Conservation (phyloP, 768 basidiomycete genomes). For the Pleurotus giganteus region DNA sequence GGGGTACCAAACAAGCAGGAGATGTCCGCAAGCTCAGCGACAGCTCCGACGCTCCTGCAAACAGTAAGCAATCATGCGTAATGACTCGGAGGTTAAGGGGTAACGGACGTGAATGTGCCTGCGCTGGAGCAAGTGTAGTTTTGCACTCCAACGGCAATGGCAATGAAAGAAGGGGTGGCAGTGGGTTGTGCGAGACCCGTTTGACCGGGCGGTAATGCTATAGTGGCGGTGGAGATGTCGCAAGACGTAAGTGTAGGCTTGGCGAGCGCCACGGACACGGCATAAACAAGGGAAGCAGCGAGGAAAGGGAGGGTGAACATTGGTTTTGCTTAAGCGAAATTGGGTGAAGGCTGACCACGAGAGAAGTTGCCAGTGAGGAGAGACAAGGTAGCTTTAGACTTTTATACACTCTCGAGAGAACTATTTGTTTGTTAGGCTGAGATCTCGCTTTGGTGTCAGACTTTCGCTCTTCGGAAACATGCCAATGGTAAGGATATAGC, state of each 20-base stretch:
- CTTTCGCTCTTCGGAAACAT: no score
- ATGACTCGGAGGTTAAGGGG: neutral
- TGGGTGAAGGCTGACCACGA: no score
- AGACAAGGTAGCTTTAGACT: no score
- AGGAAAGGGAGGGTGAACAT: no score
- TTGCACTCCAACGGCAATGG: constrained; percentile 47
- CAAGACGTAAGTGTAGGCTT: constrained; percentile 14
- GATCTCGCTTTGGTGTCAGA: no score
- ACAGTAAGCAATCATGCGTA: neutral
- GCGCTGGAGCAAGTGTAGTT: constrained; percentile 50
- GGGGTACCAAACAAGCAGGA: constrained; percentile 41
- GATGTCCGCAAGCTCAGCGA: constrained; percentile 54
- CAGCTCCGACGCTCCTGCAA: constrained; percentile 43
- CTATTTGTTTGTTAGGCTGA: no score
- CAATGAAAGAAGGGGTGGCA: constrained; percentile 35
- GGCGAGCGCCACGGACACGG: no score
- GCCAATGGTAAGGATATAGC: no score
- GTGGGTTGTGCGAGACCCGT: constrained; percentile 33
- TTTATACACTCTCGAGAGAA: no score
- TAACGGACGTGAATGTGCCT: constrained; percentile 37
- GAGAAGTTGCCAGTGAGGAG: no score
- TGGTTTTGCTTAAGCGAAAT: no score
- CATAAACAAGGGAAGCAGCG: no score
- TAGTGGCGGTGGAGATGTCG: constrained; percentile 20
- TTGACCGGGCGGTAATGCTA: constrained; percentile 23